These are phyloP conservation scores for Penicillium robsamsonii DNA, from an alignment of 495 filamentous ascomycete genomes.

Conservation along the genomic window DNA sequence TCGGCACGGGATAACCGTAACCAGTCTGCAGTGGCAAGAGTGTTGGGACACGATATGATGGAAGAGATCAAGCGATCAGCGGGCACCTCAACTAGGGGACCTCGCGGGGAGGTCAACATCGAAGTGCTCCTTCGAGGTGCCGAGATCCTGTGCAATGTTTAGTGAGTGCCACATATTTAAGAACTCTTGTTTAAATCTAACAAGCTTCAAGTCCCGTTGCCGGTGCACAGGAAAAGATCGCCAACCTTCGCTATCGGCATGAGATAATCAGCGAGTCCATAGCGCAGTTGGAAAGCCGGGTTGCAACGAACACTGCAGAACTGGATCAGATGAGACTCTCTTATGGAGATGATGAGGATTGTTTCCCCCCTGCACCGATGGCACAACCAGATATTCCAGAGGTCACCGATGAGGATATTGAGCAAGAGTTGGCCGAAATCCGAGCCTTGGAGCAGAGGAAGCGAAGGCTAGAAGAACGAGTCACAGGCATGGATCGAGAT, in stretches of 20 bases:
- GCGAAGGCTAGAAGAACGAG: constrained; percentile 66
- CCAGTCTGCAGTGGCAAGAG: constrained; percentile 85
- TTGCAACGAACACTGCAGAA: constrained; percentile 72
- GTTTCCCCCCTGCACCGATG: constrained; percentile 34
- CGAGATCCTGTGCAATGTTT: constrained; percentile 86
- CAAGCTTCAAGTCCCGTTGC: constrained; percentile 60
- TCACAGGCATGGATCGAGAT: constrained; percentile 76
- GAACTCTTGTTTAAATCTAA: constrained; percentile 1
- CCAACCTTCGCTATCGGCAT: constrained; percentile 67
- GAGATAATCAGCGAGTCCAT: constrained; percentile 71
- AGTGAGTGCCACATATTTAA: constrained; percentile 49
- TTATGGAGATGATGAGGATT: constrained; percentile 40
- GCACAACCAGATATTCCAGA: constrained; percentile 45
- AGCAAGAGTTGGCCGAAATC: constrained; percentile 75
- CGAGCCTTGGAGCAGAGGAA: constrained; percentile 74
- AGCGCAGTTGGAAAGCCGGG: constrained; percentile 71
- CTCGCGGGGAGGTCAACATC: constrained; percentile 74
- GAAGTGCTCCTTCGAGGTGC: constrained; percentile 82
- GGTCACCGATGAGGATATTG: constrained; percentile 73
- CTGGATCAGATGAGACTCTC: constrained; percentile 69
- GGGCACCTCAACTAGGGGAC: constrained; percentile 41
- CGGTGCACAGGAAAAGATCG: constrained; percentile 78
- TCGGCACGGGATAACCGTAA: constrained; percentile 58
- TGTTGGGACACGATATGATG: constrained; percentile 83
- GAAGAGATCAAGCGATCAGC: constrained; percentile 67